A percentile compares a stretch with the other conserved stretches of the same genome.
These are phyloP conservation scores for Silene noctiflora DNA, from an alignment of 179 eudicot species.

Conservation along the genomic window DNA sequence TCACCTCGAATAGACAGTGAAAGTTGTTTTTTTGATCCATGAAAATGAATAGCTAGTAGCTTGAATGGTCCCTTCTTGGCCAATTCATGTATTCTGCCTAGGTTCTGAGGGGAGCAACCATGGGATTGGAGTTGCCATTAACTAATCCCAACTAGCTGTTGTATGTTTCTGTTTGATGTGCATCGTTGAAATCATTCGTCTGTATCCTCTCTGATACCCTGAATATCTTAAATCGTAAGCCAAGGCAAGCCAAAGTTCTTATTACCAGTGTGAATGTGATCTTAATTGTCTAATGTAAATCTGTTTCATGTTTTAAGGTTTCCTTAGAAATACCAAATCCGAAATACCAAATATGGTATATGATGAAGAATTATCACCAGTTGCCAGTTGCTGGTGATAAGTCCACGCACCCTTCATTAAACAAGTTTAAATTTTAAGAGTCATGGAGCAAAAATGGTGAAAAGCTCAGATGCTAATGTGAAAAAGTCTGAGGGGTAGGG, in stretches of 20 bases:
- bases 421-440: neutral
- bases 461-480: slow-evolving; percentile 1
- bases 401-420: neutral
- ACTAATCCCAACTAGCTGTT: neutral
- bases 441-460: neutral
- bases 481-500: neutral
- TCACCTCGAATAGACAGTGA: neutral
- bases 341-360: neutral
- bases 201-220: neutral
- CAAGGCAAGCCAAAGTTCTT: too few species aligned
- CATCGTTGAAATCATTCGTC: neutral
- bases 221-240: neutral
- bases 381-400: neutral
- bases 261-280: too few species aligned
- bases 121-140: neutral
- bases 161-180: neutral
- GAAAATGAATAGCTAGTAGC: neutral
- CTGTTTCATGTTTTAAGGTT: too few species aligned
- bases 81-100: neutral
- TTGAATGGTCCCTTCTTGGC: neutral
- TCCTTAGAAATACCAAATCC: neutral
- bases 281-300: too few species aligned
- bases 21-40: too few species aligned
- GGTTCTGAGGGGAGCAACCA: too few species aligned
- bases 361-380: neutral